Evolutionary conservation across 2,329 filamentous ascomycete genomes (phyloP).

Genomic region (Cyclaneusma minus): DNA sequence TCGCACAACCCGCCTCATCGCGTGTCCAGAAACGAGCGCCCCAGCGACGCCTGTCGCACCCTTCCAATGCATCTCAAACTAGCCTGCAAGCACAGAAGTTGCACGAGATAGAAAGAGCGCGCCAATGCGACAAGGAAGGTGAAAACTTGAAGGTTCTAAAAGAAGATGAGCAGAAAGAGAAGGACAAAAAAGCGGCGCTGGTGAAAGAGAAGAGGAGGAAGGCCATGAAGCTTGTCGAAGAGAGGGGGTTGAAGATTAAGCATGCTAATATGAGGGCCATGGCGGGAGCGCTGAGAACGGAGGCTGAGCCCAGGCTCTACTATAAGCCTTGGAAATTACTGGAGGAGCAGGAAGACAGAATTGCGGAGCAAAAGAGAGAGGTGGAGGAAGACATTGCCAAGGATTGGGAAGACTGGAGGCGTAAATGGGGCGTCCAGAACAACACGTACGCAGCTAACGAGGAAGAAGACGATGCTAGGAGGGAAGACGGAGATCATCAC

Average conservation of each 20-base stretch:
- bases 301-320: conserved; percentile 55
- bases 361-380: conserved; percentile 58
- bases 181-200: conserved; percentile 53
- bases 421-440: conserved; percentile 18
- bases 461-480: conserved; percentile 16
- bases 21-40: too few species aligned
- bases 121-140: conserved; percentile 47
- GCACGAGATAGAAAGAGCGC: conserved; percentile 57
- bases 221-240: conserved; percentile 49
- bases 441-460: conserved; percentile 15
- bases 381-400: conserved; percentile 41
- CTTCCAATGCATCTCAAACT: conserved; percentile 51
- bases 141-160: conserved; percentile 46
- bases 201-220: conserved; percentile 38
- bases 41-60: conserved; percentile 62
- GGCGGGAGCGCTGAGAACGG: conserved; percentile 62
- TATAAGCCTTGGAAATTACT: conserved; percentile 74
- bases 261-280: conserved; percentile 57
- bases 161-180: conserved; percentile 53
- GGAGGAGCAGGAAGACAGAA: conserved; percentile 49
- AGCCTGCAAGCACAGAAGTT: conserved; percentile 52
- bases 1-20: too few species aligned
- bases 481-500: conserved; percentile 10
- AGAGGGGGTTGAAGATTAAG: conserved; percentile 40
- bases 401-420: conserved; percentile 23